phyloP scores from a whole-genome alignment of 768 basidiomycete genomes.

The Leucocoprinus leucothites region DNA sequence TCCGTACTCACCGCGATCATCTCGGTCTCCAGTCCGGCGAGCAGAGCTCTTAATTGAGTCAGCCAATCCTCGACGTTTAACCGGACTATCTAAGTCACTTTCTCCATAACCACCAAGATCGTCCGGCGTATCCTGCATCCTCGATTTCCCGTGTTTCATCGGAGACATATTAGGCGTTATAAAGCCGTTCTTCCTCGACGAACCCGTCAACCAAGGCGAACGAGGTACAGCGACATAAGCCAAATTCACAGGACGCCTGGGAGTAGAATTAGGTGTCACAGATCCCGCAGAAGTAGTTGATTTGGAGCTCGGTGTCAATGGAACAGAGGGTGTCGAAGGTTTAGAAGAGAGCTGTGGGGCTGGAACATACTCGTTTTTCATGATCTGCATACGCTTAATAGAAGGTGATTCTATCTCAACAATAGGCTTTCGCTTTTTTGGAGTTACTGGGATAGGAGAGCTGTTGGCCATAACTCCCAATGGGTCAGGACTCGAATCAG shows the following conservation, averaged over 20 bases:
- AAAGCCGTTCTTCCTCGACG: constrained; percentile 27
- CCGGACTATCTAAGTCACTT: constrained; percentile 31
- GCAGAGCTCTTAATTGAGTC: constrained; percentile 47
- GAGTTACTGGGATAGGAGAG: constrained; percentile 40
- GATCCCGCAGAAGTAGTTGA: constrained; percentile 19
- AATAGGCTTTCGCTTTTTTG: constrained; percentile 67
- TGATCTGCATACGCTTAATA: constrained; percentile 51
- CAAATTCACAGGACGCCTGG: constrained; percentile 33
- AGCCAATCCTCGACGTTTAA: constrained; percentile 21
- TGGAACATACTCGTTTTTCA: constrained; percentile 9
- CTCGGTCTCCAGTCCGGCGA: constrained; percentile 68
- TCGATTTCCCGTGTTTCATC: constrained; percentile 25
- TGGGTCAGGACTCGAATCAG: constrained; percentile 54
- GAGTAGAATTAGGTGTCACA: constrained; percentile 24
- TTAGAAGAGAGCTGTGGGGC: constrained; percentile 15
- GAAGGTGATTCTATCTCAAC: constrained; percentile 61
- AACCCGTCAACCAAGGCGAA: constrained; percentile 44
- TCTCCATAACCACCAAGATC: constrained; percentile 60
- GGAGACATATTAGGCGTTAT: constrained; percentile 11
- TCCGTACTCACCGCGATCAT: constrained; percentile 70
- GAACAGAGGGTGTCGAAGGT: constrained; percentile 19
- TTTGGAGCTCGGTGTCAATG: constrained; percentile 29
- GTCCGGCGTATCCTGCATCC: constrained; percentile 33
- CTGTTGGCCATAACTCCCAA: constrained; percentile 37
- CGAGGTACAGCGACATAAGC: constrained; percentile 46